Evolutionary conservation across 805 yeast species (phyloP).

Genomic region (Wickerhamiella australiensis): DNA sequence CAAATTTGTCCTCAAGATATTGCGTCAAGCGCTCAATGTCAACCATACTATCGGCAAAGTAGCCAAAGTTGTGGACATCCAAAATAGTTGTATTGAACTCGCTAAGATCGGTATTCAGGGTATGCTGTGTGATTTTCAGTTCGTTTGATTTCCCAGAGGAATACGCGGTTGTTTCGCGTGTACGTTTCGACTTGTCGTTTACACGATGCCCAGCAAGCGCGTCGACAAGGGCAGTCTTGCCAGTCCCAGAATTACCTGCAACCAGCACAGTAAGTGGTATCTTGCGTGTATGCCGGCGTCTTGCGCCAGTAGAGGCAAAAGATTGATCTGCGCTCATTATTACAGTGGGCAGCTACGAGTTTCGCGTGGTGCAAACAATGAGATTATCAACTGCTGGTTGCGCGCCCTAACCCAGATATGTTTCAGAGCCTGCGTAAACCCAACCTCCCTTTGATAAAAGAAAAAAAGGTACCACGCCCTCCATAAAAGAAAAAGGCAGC

Average conservation of each 20-base stretch:
- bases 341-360: neutral
- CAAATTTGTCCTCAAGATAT: slow-evolving; percentile 58
- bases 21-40: slow-evolving; percentile 40
- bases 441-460: neutral
- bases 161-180: neutral
- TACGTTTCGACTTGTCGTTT: slow-evolving; percentile 2
- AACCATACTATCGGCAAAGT: slow-evolving; percentile 47
- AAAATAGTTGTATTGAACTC: slow-evolving; percentile 34
- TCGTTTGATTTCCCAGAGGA: neutral
- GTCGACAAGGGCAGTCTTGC: slow-evolving; percentile 62
- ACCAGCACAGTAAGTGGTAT: slow-evolving; percentile 54
- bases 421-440: neutral
- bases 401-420: slow-evolving; percentile 7
- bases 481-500: too few species aligned
- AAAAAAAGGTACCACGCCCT: too few species aligned
- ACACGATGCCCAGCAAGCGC: slow-evolving; percentile 31
- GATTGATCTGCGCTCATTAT: slow-evolving; percentile 8
- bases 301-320: neutral
- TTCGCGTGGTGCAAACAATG: slow-evolving; percentile 3
- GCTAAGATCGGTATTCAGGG: neutral
- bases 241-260: slow-evolving; percentile 62
- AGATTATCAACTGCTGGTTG: neutral
- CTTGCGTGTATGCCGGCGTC: slow-evolving; percentile 15
- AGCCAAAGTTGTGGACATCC: slow-evolving; percentile 70
- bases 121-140: slow-evolving; percentile 8